A percentile compares a stretch with the other conserved stretches of the same genome.
Conservation (phyloP, 257 asterid species). For the Solanum etuberosum region DNA sequence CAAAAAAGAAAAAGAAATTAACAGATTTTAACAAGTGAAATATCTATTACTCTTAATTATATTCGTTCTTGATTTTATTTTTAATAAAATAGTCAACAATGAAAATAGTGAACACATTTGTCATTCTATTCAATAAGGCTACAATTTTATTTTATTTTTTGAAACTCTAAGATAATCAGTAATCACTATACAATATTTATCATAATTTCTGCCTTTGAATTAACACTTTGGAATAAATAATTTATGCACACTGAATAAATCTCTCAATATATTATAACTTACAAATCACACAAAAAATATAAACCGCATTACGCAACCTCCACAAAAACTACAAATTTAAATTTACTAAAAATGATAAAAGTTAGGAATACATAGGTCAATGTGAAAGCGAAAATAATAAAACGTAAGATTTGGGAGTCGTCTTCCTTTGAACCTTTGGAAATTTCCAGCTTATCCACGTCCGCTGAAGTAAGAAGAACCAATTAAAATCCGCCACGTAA, state of each 20-base stretch:
- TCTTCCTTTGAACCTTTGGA: neutral
- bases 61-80: neutral
- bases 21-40: neutral
- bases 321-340: neutral
- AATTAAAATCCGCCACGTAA: conserved; percentile 38
- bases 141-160: too few relatives aligned
- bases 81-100: neutral
- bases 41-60: neutral
- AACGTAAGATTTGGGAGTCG: neutral
- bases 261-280: too few relatives aligned
- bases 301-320: too few relatives aligned
- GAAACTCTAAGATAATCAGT: neutral
- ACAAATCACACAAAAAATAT: too few relatives aligned
- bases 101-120: neutral
- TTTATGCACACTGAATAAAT: too few relatives aligned
- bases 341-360: neutral
- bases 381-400: neutral
- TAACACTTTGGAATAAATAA: too few relatives aligned
- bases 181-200: too few relatives aligned
- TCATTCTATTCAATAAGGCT: neutral
- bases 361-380: neutral
- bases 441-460: conserved; percentile 59
- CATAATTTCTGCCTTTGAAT: too few relatives aligned
- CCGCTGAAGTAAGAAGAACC: conserved; percentile 13
- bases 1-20: neutral